Evolutionary conservation across 164 flowering plant species (phyloP).

Genomic region (Umbellularia californica): DNA sequence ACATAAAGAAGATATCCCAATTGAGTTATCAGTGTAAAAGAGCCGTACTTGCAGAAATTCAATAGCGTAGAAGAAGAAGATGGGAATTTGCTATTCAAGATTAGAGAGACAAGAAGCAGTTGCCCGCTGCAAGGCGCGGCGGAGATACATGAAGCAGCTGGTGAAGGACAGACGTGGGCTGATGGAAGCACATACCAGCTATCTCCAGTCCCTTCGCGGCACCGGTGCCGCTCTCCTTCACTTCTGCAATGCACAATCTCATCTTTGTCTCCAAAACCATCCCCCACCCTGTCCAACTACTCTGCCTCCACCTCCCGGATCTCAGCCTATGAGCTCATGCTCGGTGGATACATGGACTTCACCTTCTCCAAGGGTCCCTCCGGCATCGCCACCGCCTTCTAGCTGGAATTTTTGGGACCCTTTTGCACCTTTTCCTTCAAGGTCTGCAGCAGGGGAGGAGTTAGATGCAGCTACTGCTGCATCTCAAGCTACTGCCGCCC

Average conservation of each 20-base stretch:
- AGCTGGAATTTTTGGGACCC: slow-evolving; percentile 99
- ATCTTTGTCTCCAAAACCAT: slow-evolving; percentile 27
- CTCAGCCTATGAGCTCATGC: slow-evolving; percentile 17
- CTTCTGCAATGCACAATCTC: slow-evolving; percentile 62
- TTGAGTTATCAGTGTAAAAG: not conserved
- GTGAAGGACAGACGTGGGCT: slow-evolving; percentile 70
- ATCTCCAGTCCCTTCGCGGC: slow-evolving; percentile 61
- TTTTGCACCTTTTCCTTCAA: slow-evolving; percentile 52
- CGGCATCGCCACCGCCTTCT: slow-evolving; percentile 32
- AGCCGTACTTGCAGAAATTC: not conserved
- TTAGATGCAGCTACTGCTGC: slow-evolving; percentile 49
- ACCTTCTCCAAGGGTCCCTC: slow-evolving; percentile 20
- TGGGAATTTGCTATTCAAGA: slow-evolving; percentile 77
- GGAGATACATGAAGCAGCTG: slow-evolving; percentile 79
- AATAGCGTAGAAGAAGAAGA: slow-evolving; percentile 11
- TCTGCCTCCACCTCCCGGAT: slow-evolving; percentile 30
- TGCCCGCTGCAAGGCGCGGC: slow-evolving; percentile 77
- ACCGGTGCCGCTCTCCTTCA: slow-evolving; percentile 85
- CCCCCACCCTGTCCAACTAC: slow-evolving; percentile 26
- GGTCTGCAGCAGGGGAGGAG: slow-evolving; percentile 65
- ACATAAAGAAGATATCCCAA: not conserved
- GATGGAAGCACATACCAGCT: slow-evolving; percentile 59
- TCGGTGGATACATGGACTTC: slow-evolving; percentile 38
- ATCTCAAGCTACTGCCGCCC: slow-evolving; percentile 27
- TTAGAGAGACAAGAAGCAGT: slow-evolving; percentile 76